Percentiles rank a stretch among this genome's conserved stretches.
These are phyloP conservation scores for Podaxis sp. DNA, from an alignment of 768 basidiomycete species.

Conservation along the genomic window DNA sequence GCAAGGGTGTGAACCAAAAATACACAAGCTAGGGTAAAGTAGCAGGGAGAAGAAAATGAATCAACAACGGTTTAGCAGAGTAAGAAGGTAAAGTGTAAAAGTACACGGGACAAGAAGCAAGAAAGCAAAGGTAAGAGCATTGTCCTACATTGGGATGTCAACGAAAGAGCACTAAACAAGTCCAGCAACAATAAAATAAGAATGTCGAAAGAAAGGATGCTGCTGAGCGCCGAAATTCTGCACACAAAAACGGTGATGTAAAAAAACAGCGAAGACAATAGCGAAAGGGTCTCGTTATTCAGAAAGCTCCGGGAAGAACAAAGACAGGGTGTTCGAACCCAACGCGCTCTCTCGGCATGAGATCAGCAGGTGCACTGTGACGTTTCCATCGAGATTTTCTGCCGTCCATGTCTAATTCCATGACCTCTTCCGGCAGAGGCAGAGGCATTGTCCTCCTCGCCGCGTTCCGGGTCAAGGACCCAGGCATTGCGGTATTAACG, in stretches of 20 bases:
- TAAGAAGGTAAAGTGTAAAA: conserved; percentile 2
- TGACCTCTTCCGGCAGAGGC: conserved; percentile 1
- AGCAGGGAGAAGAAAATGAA: background rate
- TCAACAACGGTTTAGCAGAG: background rate
- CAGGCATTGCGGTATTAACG: background rate
- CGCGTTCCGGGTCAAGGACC: conserved; percentile 8
- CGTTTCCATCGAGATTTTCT: conserved; percentile 44
- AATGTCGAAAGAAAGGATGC: conserved; percentile 9
- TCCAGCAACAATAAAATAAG: conserved; percentile 6
- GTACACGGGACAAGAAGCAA: conserved; percentile 7
- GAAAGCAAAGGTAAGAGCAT: background rate
- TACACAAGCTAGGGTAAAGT: background rate
- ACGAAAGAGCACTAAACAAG: conserved; percentile 2
- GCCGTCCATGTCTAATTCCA: conserved; percentile 23
- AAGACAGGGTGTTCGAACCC: conserved; percentile 63
- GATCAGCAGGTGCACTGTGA: conserved; percentile 63
- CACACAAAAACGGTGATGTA: background rate
- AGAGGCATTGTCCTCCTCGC: conserved; percentile 11
- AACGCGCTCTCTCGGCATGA: conserved; percentile 44
- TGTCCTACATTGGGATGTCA: conserved; percentile 4
- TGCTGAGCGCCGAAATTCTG: conserved; percentile 1
- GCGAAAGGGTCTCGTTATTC: conserved; percentile 13
- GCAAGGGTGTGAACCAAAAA: conserved; percentile 10
- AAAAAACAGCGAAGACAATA: conserved; percentile 9
- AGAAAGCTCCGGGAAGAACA: conserved; percentile 59